These are phyloP conservation scores for Calonectria leucothoes DNA, from an alignment of 2,329 filamentous ascomycete species.

Conservation along the genomic window DNA sequence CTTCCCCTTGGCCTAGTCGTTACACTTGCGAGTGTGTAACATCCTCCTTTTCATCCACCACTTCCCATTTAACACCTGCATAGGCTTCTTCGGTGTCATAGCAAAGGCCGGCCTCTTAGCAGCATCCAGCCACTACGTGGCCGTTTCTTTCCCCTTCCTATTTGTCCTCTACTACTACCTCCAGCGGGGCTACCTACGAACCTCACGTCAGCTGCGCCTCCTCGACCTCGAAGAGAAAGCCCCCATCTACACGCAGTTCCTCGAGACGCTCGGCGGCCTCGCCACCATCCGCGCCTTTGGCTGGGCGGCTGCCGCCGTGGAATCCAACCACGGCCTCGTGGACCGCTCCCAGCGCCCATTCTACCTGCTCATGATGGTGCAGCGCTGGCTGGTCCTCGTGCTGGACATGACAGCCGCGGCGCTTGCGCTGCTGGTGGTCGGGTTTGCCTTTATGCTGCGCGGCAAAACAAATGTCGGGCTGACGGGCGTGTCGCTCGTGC, in stretches of 20 bases:
- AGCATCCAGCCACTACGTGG: slow-evolving; percentile 45
- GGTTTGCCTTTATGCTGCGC: slow-evolving; percentile 54
- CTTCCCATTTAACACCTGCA: slow-evolving; percentile 2
- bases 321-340: slow-evolving; percentile 59
- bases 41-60: not conserved
- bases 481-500: slow-evolving; percentile 48
- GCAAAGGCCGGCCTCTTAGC: slow-evolving; percentile 40
- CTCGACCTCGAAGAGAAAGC: slow-evolving; percentile 56
- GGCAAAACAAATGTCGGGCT: slow-evolving; percentile 44
- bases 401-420: slow-evolving; percentile 61
- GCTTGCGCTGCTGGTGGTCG: slow-evolving; percentile 59
- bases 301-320: slow-evolving; percentile 54
- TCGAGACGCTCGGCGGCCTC: slow-evolving; percentile 60
- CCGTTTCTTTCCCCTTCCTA: slow-evolving; percentile 56
- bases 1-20: slow-evolving; percentile 50
- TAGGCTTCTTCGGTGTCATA: slow-evolving; percentile 48
- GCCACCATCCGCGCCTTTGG: slow-evolving; percentile 65
- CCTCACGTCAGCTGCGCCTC: slow-evolving; percentile 55
- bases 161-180: slow-evolving; percentile 56
- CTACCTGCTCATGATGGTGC: slow-evolving; percentile 67
- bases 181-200: slow-evolving; percentile 54
- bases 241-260: slow-evolving; percentile 53
- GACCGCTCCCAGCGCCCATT: slow-evolving; percentile 67
- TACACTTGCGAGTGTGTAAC: slow-evolving; percentile 49
- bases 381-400: slow-evolving; percentile 67